Evolutionary conservation across 1,284 basidiomycete species (phyloP), one percentile per base, ranked within the genome.

Genomic region (Amylostereum areolatum): DNA sequence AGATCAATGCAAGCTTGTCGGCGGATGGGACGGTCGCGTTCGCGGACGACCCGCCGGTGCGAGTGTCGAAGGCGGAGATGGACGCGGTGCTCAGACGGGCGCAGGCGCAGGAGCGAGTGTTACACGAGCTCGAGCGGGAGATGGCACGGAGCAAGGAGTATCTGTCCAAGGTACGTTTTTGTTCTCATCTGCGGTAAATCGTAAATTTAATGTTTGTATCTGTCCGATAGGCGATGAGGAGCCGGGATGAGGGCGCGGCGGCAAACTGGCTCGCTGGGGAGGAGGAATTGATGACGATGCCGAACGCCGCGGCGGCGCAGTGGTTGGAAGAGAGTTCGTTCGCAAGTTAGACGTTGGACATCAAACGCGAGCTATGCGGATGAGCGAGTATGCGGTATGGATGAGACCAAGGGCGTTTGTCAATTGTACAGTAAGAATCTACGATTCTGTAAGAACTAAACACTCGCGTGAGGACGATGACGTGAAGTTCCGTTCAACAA

Each of bases 11-110:
- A 1, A 73, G 70, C 32, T 75, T 90, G 35, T 79, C 81, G 3
- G 73, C 73, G 1, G 72, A 80, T 50, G 83, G 79, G 3, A 83
- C 82, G 0, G 85, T 90, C 27, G 83, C 83, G 0, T 90, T 90
- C 65, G 74, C 75, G 11, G 85, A 89, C 43, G 54, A 53, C 58
- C 71, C 77, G 8, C 71, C 74, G 2, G 68, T 73, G 29, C 66
- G 79, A 61, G 83, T 87, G 57, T 78, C 81, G 44, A 81, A 82
- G 58, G 69, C 72, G 25, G 78, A 88, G 55, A 73, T 85, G 27
- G 85, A 92, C 59, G 62, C 68, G 27, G 73, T 88, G 25, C 73
- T 95, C 50, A 70, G 69, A 54, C 68, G 71, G 3, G 78, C 81
- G 3, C 83, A 86, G 61, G 62, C 64, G 43, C 85, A 88, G 59